These are phyloP conservation scores for Monilinia laxa DNA, from an alignment of 2,329 filamentous ascomycete genomes.

Conservation along the genomic window DNA sequence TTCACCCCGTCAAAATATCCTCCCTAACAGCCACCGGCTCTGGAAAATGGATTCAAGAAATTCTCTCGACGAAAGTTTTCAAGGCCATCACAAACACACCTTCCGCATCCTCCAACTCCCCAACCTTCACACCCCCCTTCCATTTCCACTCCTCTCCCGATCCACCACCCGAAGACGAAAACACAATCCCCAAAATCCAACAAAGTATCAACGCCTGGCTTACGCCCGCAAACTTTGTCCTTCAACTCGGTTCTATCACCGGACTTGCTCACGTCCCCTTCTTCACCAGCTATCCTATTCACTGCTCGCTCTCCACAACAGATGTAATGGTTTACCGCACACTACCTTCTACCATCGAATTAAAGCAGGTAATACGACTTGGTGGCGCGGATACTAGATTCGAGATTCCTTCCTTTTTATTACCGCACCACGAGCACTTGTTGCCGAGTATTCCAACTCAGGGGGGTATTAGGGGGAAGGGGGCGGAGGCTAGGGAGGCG, in stretches of 20 bases:
- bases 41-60: constrained; percentile 49
- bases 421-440: constrained; percentile 56
- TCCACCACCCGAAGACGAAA: constrained; percentile 29
- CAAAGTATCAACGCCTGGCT: constrained; percentile 50
- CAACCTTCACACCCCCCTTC: constrained; percentile 32
- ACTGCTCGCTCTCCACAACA: neutral
- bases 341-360: constrained; percentile 37
- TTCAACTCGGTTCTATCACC: constrained; percentile 48
- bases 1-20: constrained; percentile 51
- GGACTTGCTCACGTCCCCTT: constrained; percentile 50
- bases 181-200: constrained; percentile 47
- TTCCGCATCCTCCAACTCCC: neutral
- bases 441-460: constrained; percentile 45
- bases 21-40: constrained; percentile 52
- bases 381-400: constrained; percentile 52
- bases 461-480: constrained; percentile 40
- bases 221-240: constrained; percentile 52
- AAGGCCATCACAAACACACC: neutral
- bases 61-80: constrained; percentile 51
- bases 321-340: neutral
- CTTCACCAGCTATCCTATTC: constrained; percentile 29
- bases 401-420: constrained; percentile 49
- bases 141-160: constrained; percentile 40
- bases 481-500: constrained; percentile 42
- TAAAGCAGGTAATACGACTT: constrained; percentile 51